Base-by-base conservation (phyloP, 768 basidiomycete genomes). In the Serendipita sp. region DNA sequence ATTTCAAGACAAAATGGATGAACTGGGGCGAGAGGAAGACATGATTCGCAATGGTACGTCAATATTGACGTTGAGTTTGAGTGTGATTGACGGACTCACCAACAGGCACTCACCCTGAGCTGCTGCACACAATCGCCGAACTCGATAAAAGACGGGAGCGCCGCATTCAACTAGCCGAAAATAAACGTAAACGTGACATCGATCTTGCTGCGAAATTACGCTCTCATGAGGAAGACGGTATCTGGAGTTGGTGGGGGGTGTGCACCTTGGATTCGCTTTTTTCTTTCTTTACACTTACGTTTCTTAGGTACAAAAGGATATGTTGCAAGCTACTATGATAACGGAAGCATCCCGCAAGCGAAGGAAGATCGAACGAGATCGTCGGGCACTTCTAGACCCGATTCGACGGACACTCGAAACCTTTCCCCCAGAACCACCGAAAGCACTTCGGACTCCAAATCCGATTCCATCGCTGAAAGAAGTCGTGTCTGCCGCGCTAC, bases 1-100 rank as follows among this genome's bases (percentile, higher is more conserved):
- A 16, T 97, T 94, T 71, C 78, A 97, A 20, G 95, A 98, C 74
- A 88, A 93, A 71, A 92, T 97, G 90, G 88, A 92, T 42, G 83
- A 82, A 3, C 75, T 95, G 5, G 86, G 88, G 34, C 86, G 85
- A 82, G 95, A 98, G 72, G 92, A 97, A 69, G 75, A 80, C 14
- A 75, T 93, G 68, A 79, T 98, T 24, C 76, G 81, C 30, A 80
- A 85, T 44, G 88, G 93, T 92, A 67, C 67, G 83, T 61, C 24
- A 3, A 7, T 22, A 63, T 5, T 38, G 38, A 58, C 48, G 42
- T 44, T 41, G 61, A 56, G 26, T 28, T 26, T 51, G 14, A 34
- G 11, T 42, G 44, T 61, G 45, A 48, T 17, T 60, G 17, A 43
- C 42, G 62, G 20, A 63, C 34, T 61, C 31, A 30, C 45, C 64